These are phyloP conservation scores for Suillus clintonianus DNA, from an alignment of 768 basidiomycete genomes.

Conservation along the genomic window DNA sequence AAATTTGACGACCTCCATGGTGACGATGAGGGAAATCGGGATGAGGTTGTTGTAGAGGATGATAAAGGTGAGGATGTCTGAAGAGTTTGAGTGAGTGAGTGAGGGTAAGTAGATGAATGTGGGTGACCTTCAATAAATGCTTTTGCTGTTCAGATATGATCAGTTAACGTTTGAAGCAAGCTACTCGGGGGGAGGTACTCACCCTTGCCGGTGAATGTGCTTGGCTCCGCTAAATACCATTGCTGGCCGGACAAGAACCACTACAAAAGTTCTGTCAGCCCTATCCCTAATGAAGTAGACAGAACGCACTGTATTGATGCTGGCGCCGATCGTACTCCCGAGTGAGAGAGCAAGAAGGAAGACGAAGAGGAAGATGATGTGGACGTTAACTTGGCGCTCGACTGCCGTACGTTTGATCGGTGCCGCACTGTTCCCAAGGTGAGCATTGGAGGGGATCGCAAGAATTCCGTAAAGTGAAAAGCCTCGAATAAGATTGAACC, in stretches of 20 bases:
- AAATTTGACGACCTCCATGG: slow-evolving; percentile 99
- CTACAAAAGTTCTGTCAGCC: slow-evolving; percentile 28
- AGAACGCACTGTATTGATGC: slow-evolving; percentile 69
- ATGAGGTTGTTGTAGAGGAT: slow-evolving; percentile 99
- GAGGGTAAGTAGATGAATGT: background rate
- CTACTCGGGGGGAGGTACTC: slow-evolving; percentile 16
- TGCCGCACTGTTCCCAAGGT: slow-evolving; percentile 64
- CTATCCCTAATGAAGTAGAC: background rate
- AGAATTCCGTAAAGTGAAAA: background rate
- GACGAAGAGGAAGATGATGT: slow-evolving; percentile 93
- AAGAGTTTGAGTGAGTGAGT: slow-evolving; percentile 16
- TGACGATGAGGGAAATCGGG: slow-evolving; percentile 98
- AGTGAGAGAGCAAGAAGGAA: slow-evolving; percentile 85
- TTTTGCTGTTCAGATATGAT: slow-evolving; percentile 48
- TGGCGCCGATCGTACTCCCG: slow-evolving; percentile 90
- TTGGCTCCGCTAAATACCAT: slow-evolving; percentile 84
- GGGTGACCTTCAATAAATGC: slow-evolving; percentile 79
- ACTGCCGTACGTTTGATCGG: slow-evolving; percentile 97
- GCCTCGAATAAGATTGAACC: background rate
- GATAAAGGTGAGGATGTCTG: slow-evolving; percentile 97
- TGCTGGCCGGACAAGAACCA: slow-evolving; percentile 88
- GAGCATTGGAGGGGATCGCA: background rate
- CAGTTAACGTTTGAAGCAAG: slow-evolving; percentile 6
- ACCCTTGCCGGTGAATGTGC: slow-evolving; percentile 66
- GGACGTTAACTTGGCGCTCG: slow-evolving; percentile 92